Base-by-base conservation (phyloP, 1,284 basidiomycete genomes). In the Microbotryomycetes sp. region DNA sequence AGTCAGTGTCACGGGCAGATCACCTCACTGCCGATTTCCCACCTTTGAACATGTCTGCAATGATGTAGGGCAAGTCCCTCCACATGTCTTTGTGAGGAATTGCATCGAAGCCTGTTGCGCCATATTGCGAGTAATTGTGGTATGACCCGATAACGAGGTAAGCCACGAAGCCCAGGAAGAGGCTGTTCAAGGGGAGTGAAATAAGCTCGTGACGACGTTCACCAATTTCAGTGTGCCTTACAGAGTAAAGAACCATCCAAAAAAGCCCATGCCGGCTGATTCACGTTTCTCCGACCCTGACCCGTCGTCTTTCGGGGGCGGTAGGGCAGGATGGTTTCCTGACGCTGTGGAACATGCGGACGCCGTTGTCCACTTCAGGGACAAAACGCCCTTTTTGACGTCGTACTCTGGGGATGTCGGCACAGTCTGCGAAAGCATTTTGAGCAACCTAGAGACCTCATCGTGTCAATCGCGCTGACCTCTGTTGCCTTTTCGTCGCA, bases 91-190 rank as follows among this genome's bases (percentile, higher is more conserved):
- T 85, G 75, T 90, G 88, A 62, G 88, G 89, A 67, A 48, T 6
- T 5, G 56, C 30, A 24, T 52, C 31, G 46, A 57, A 76, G 15
- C 88, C 88, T 31, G 83, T 81, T 11, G 88, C 86, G 24, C 88
- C 88, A 71, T 89, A 90, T 21, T 82, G 87, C 11, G 85, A 83
- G 71, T 89, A 89, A 70, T 90, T 90, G 76, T 88, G 85, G 74
- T 89, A 90, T 6, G 85, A 85, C 21, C 88, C 88, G 28, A 89
- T 72, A 2, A 73, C 80, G 68, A 90, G 83, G 75, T 91, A 91
- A 5, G 81, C 80, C 13, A 78, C 72, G 62, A 88, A 80, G 2
- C 82, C 83, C 21, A 90, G 73, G 28, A 89, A 63, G 21, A 89
- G 71, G 58, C 88, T 90, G 63, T 46, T 58, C 47, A 11, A 18